phyloP scores from a whole-genome alignment of 176 grass and related monocot species.

The Puya raimondii region DNA sequence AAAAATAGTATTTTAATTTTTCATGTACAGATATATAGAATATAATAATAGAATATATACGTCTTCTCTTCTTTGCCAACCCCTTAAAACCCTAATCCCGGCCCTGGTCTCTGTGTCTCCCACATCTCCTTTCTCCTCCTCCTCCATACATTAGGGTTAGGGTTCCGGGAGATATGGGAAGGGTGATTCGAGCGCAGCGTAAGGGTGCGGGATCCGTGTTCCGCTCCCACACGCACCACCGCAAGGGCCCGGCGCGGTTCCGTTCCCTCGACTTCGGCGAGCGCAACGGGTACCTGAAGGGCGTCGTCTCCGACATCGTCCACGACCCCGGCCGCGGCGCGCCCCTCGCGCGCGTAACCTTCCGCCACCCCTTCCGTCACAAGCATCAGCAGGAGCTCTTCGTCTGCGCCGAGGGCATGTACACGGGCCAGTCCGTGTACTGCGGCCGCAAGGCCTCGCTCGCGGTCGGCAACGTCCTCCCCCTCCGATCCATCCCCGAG shows the following conservation, averaged over 20 bases:
- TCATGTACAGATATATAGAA: too few relatives aligned
- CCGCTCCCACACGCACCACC: constrained; percentile 96
- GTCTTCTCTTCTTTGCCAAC: too few relatives aligned
- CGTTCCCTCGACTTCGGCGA: constrained; percentile 89
- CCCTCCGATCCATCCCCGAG: constrained; percentile 64
- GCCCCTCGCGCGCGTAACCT: constrained; percentile 72
- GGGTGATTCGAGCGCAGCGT: constrained; percentile 89
- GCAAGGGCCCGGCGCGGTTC: constrained; percentile 81
- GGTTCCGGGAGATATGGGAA: too few relatives aligned
- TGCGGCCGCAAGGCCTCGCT: constrained; percentile 82
- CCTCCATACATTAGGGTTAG: too few relatives aligned
- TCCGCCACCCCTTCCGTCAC: constrained; percentile 91
- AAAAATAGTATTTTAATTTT: too few relatives aligned
- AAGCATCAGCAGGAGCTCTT: constrained; percentile 94
- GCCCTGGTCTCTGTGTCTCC: constrained; percentile 2
- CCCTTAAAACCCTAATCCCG: not conserved
- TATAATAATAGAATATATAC: too few relatives aligned
- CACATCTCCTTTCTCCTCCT: not conserved
- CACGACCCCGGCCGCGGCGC: constrained; percentile 87
- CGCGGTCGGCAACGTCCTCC: constrained; percentile 77
- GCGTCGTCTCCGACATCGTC: constrained; percentile 81
- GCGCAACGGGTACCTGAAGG: constrained; percentile 86
- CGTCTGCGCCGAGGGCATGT: constrained; percentile 89
- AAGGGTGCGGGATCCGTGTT: constrained; percentile 92
- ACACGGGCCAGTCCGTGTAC: constrained; percentile 88